Conservation (phyloP, 2,329 filamentous ascomycete species). For the Sclerotinia borealis region DNA sequence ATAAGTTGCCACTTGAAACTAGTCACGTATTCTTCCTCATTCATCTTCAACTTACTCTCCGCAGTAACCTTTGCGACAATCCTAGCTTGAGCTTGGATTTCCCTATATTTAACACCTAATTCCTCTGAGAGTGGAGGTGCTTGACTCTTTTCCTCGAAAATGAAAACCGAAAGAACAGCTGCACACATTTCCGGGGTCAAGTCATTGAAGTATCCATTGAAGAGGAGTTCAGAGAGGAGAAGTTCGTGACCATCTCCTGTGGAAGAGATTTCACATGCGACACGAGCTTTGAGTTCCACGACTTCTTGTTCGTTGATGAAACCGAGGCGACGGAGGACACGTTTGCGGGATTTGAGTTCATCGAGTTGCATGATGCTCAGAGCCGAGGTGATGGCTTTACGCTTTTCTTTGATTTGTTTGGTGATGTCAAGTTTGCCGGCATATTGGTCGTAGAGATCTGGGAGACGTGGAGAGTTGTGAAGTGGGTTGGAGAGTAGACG, state of each 20-base stretch:
- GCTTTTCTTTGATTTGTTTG: conserved; percentile 78
- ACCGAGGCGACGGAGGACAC: conserved; percentile 84
- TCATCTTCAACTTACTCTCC: conserved; percentile 89
- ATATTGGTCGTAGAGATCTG: conserved; percentile 83
- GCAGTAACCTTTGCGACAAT: conserved; percentile 88
- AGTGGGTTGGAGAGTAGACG: conserved; percentile 82
- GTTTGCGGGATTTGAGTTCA: conserved; percentile 92
- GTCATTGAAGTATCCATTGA: conserved; percentile 98
- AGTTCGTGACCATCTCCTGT: conserved; percentile 78
- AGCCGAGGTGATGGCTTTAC: conserved; percentile 79
- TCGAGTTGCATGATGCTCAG: conserved; percentile 89
- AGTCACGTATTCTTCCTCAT: conserved; percentile 88
- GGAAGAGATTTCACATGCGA: conserved; percentile 95
- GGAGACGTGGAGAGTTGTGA: conserved; percentile 80
- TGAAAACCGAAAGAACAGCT: conserved; percentile 83
- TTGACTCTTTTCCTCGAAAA: conserved; percentile 94
- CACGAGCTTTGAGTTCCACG: conserved; percentile 92
- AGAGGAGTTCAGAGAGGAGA: conserved; percentile 85
- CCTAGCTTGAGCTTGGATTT: conserved; percentile 81
- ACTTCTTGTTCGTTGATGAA: conserved; percentile 97
- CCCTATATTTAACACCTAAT: conserved; percentile 75
- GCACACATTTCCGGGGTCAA: conserved; percentile 82
- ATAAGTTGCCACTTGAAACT: conserved; percentile 92
- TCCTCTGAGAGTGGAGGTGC: conserved; percentile 74
- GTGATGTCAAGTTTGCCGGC: conserved; percentile 68